Percentiles rank a stretch among this genome's conserved stretches.
Conservation (phyloP, 1,284 basidiomycete species). For the Moesziomyces sp. region DNA sequence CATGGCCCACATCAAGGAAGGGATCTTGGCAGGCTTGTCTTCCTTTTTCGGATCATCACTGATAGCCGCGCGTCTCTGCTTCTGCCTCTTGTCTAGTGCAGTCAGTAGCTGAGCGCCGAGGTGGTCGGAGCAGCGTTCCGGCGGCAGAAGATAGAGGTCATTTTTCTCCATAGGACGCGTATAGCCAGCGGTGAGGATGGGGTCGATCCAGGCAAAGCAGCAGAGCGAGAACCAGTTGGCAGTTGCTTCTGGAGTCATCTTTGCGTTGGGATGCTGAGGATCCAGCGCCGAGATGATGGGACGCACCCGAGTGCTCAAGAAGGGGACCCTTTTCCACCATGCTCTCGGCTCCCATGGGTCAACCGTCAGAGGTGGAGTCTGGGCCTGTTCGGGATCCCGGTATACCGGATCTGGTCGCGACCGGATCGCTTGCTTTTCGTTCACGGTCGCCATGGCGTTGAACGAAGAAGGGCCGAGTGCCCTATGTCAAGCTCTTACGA, state of each 20-base stretch:
- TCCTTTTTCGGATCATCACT: conserved; percentile 5
- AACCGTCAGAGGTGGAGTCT: conserved; percentile 5
- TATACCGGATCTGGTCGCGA: not conserved
- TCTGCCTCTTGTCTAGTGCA: conserved; percentile 7
- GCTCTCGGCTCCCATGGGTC: conserved; percentile 16
- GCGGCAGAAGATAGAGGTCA: conserved; percentile 34
- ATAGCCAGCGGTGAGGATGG: conserved; percentile 41
- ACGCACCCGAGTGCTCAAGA: conserved; percentile 12
- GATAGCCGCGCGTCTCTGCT: not conserved
- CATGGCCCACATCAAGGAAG: conserved; percentile 30
- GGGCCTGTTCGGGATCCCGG: conserved; percentile 10
- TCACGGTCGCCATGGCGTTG: no score
- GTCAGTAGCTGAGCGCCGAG: conserved; percentile 8
- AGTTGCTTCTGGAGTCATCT: conserved; percentile 29
- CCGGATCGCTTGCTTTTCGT: no score
- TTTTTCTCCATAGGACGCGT: conserved; percentile 40
- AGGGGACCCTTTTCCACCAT: conserved; percentile 31
- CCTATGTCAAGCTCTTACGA: no score
- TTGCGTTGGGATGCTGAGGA: conserved; percentile 10
- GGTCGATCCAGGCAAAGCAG: conserved; percentile 41
- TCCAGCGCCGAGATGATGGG: conserved; percentile 22
- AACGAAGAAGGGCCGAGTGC: no score
- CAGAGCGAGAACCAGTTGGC: conserved; percentile 28
- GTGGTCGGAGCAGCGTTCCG: conserved; percentile 2
- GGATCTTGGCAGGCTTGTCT: conserved; percentile 22